Base-by-base conservation (phyloP, 768 basidiomycete species). In the Suillus cothurnatus region DNA sequence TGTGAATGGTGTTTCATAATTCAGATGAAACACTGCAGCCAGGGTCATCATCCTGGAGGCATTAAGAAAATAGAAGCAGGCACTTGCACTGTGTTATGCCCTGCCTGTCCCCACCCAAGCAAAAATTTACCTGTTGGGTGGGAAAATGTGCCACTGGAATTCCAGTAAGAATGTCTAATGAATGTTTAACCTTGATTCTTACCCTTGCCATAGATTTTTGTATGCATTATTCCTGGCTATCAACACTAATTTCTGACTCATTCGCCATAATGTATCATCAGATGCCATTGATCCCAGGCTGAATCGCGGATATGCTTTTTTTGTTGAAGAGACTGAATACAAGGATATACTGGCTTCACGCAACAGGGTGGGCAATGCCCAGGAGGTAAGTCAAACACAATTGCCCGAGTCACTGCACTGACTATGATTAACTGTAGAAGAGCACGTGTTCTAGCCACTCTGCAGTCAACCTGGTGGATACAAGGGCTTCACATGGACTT, bases 191-290 rank as follows among this genome's bases (percentile, higher is more conserved):
- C 11, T 47, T 47, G 45, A 47, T 47, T 23, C 21, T 47, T 47
- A 47, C 45, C 45, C n/a, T 23, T 4, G 11, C n/a, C 23, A 49
- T 55, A 77, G 76, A 63, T 78, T 74, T 72, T 31, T 75, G 11
- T 71, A 72, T 59, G 52, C 45, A 6, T 32, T 71, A 5, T 73
- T 74, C 61, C 58, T 78, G 6, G 72, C 70, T 1, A 71, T 78
- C 1, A 74, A 78, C 56, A 73, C 76, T 0, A 78, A 78, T 66
- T 78, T 78, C 64, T 64, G 77, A 3, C 66, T 78, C 3, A 73
- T 74, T 56, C 63, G 67, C 4, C 58, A 67, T 52, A 68, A 71
- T 38, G 71, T 70, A 3, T 76, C 74, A 19, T 71, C 39, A 4
- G 68, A 72, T 8, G 68, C 69, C 9, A 52, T 61, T 19, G 74